Evolutionary conservation across 306 rosid species (phyloP).

Genomic region (Hippophae tibetana): DNA sequence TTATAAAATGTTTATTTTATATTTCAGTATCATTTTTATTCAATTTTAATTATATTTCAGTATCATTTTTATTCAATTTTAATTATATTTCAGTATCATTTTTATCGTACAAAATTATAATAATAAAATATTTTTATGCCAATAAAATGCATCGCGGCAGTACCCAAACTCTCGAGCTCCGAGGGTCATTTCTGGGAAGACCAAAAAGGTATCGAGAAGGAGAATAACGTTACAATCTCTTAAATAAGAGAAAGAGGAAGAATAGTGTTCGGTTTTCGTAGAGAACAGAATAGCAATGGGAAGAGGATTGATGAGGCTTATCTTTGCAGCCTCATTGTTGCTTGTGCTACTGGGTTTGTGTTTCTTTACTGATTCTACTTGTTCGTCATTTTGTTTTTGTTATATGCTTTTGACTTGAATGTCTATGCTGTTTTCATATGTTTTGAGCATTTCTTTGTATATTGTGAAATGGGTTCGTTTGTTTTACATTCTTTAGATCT

Average conservation of each 20-base stretch:
- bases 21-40: too few relatives aligned
- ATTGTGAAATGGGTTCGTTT: not conserved
- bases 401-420: conserved; percentile 1
- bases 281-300: conserved; percentile 32
- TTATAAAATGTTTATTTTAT: too few relatives aligned
- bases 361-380: conserved; percentile 16
- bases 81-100: too few relatives aligned
- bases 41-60: too few relatives aligned
- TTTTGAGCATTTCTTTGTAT: not conserved
- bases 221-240: conserved; percentile 11
- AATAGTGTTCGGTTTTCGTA: not conserved
- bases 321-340: conserved; percentile 36
- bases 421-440: not conserved
- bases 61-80: too few relatives aligned
- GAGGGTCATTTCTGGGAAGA: too few relatives aligned
- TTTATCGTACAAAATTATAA: too few relatives aligned
- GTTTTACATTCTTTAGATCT: conserved; percentile 2
- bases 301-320: conserved; percentile 27
- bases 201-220: not conserved
- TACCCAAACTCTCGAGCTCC: too few relatives aligned
- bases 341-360: conserved; percentile 62
- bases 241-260: conserved; percentile 6
- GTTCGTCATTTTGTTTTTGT: not conserved
- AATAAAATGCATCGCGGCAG: too few relatives aligned
- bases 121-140: too few relatives aligned